These are phyloP conservation scores for Cairneyella variabilis DNA, from an alignment of 495 filamentous ascomycete genomes.

Conservation along the genomic window DNA sequence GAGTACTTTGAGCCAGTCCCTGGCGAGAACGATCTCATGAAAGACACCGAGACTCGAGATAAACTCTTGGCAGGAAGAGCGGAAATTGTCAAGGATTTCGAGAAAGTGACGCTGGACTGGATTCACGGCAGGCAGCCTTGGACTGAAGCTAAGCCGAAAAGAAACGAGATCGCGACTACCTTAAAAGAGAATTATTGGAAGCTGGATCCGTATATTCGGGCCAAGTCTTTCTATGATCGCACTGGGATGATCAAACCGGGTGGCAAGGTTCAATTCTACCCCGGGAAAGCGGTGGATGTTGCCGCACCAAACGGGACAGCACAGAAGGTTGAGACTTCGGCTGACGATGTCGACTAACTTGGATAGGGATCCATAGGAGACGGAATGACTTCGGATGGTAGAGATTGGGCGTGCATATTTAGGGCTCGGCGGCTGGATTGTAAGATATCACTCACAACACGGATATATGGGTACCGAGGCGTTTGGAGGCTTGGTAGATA, in stretches of 20 bases:
- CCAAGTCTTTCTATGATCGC: constrained; percentile 71
- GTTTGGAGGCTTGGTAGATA: no score
- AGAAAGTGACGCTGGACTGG: constrained; percentile 70
- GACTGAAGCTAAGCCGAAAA: constrained; percentile 38
- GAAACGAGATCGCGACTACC: constrained; percentile 52
- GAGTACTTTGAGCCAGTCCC: constrained; percentile 69
- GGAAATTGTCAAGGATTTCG: constrained; percentile 61
- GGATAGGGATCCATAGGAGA: no score
- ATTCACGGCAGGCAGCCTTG: constrained; percentile 25
- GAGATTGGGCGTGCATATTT: no score
- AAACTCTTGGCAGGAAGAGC: constrained; percentile 56
- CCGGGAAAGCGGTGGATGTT: constrained; percentile 27
- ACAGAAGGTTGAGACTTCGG: background rate
- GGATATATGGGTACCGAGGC: no score
- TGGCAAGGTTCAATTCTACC: constrained; percentile 69
- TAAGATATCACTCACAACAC: no score
- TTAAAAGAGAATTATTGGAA: constrained; percentile 80
- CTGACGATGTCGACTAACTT: background rate
- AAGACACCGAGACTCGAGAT: constrained; percentile 60
- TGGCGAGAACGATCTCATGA: constrained; percentile 69
- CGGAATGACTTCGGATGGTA: no score
- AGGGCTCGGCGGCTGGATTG: no score
- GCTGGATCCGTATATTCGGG: constrained; percentile 71
- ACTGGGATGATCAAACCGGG: constrained; percentile 60
- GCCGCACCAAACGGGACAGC: background rate